A percentile compares a stretch with the other conserved stretches of the same genome.
Conservation (phyloP, 192 early-diverging fungal genomes). For the Umbelopsis isabellina region DNA sequence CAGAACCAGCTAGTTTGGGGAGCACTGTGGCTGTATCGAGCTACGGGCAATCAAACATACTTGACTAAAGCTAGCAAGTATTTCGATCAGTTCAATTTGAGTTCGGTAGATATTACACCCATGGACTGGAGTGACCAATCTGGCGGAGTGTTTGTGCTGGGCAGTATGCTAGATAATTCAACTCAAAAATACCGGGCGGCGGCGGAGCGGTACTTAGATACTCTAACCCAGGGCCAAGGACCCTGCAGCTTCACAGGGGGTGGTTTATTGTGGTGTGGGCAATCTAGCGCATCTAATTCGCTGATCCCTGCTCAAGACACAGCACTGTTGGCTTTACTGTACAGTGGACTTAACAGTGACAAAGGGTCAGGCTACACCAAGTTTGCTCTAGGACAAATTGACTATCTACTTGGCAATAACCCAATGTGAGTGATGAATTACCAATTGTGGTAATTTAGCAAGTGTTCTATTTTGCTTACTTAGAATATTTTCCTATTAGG, state of each 20-base stretch:
- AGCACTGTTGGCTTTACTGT: constrained; percentile 43
- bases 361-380: constrained; percentile 23
- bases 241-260: constrained; percentile 50
- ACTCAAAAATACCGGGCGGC: constrained; percentile 41
- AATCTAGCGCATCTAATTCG: constrained; percentile 34
- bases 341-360: constrained; percentile 24
- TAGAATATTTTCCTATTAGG: constrained; percentile 23
- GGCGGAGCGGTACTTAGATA: constrained; percentile 44
- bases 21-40: constrained; percentile 59
- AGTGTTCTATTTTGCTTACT: neutral
- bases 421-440: constrained; percentile 35
- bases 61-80: constrained; percentile 49
- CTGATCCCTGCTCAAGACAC: constrained; percentile 39
- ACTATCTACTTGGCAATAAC: constrained; percentile 60
- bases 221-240: constrained; percentile 30
- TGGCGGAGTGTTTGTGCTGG: constrained; percentile 51
- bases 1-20: constrained; percentile 55
- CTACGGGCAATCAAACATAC: constrained; percentile 50
- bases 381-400: constrained; percentile 48
- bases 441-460: constrained; percentile 4
- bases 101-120: constrained; percentile 18
- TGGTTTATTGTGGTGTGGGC: constrained; percentile 46
- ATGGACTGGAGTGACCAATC: constrained; percentile 60
- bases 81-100: constrained; percentile 44
- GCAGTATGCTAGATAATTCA: constrained; percentile 38